phyloP scores from a whole-genome alignment of 169 alveolate species.

The Cryptosporidium parvum region DNA sequence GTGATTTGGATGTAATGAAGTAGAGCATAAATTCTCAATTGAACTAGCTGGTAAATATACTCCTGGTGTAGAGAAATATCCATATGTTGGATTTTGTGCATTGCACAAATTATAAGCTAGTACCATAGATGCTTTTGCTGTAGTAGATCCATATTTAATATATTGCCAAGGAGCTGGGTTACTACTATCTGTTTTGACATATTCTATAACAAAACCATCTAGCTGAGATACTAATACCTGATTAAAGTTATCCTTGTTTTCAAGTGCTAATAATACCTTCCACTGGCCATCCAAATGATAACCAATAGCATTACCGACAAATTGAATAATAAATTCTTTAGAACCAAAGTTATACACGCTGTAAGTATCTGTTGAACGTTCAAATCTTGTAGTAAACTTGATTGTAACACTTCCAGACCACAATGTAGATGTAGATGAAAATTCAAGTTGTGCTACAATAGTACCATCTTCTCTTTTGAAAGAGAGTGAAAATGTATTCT shows the following conservation, averaged over 20 bases:
- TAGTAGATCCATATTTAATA: conserved; percentile 4
- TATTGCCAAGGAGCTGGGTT: conserved; percentile 30
- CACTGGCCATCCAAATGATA: conserved; percentile 6
- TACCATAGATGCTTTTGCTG: conserved; percentile 10
- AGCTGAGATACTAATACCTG: conserved; percentile 20
- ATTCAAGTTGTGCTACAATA: conserved; percentile 31
- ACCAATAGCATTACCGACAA: conserved; percentile 23
- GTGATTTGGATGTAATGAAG: conserved; percentile 44
- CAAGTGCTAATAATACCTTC: conserved; percentile 20
- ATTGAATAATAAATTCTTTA: background rate
- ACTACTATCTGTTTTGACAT: background rate
- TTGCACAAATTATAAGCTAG: conserved; percentile 10
- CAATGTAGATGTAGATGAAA: conserved; percentile 7
- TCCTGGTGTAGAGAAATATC: background rate
- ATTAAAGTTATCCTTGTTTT: conserved; percentile 27
- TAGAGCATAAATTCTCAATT: conserved; percentile 38
- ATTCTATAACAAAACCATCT: conserved; percentile 17
- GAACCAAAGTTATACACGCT: background rate
- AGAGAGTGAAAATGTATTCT: background rate
- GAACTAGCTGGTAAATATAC: conserved; percentile 18
- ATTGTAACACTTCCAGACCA: conserved; percentile 15
- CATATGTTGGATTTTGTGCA: background rate
- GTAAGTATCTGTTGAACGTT: background rate
- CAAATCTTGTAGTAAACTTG: conserved; percentile 3
- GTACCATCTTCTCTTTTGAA: conserved; percentile 50